Conservation (phyloP, 345 rosid genomes). For the Ceriops decandra region DNA sequence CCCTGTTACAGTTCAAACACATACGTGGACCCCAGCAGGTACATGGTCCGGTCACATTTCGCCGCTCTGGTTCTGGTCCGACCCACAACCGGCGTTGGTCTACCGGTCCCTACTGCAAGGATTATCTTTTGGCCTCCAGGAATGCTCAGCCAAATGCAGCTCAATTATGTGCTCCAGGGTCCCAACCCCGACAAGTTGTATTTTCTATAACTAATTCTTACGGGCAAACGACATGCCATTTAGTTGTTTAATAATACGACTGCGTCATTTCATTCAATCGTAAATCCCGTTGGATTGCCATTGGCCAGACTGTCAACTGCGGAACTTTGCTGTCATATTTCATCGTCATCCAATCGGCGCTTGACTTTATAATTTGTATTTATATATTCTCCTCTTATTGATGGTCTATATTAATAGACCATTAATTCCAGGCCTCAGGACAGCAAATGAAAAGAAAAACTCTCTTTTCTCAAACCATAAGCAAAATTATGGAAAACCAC, state of each 20-base stretch:
- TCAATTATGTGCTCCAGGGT: not conserved
- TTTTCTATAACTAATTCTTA: not conserved
- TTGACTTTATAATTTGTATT: not conserved
- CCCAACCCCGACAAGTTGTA: not conserved
- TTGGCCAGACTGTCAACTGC: slow-evolving; percentile 5
- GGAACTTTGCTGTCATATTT: not conserved
- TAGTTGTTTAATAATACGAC: too few relatives aligned
- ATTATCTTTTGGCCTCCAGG: too few relatives aligned
- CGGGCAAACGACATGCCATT: not conserved
- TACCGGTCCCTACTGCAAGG: too few relatives aligned
- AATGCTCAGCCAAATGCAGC: not conserved
- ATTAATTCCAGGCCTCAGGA: not conserved
- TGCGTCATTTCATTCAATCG: not conserved
- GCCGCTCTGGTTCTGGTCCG: too few relatives aligned
- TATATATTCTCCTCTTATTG: not conserved
- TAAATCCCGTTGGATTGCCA: not conserved
- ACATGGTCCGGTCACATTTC: too few relatives aligned
- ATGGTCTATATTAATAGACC: not conserved
- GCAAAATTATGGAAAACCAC: slow-evolving; percentile 17
- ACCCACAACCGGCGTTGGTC: too few relatives aligned
- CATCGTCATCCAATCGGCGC: not conserved
- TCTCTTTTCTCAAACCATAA: not conserved
- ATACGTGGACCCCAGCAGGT: too few relatives aligned
- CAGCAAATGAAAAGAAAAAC: not conserved
- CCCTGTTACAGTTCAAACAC: too few relatives aligned